Conservation (phyloP, 2,329 filamentous ascomycete genomes). For the Conoideocrella luteorostrata region DNA sequence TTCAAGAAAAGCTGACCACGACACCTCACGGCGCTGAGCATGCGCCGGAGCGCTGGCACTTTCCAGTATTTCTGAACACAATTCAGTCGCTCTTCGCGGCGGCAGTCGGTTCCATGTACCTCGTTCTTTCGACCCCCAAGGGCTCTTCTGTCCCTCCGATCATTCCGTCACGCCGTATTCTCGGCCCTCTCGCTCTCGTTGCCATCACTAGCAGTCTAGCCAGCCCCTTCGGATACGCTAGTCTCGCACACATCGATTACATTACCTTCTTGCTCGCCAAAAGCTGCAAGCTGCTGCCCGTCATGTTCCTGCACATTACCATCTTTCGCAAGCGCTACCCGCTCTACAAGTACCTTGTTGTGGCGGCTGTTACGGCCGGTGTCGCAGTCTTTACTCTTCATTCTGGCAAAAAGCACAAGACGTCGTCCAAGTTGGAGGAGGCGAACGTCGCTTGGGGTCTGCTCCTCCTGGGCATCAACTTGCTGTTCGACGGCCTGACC, state of each 20-base stretch:
- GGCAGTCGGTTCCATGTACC: conserved; percentile 74
- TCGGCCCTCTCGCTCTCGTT: conserved; percentile 75
- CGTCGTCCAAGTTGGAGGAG: conserved; percentile 35
- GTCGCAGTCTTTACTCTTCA: conserved; percentile 95
- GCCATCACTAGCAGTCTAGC: conserved; percentile 83
- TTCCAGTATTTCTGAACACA: conserved; percentile 92
- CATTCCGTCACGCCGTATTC: conserved; percentile 69
- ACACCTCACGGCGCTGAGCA: conserved; percentile 67
- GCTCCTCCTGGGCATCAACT: conserved; percentile 76
- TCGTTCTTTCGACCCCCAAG: conserved; percentile 54
- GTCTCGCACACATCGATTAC: conserved; percentile 90
- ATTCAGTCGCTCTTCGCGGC: conserved; percentile 89
- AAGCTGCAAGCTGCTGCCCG: conserved; percentile 96
- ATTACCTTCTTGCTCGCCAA: conserved; percentile 97
- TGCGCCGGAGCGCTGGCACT: conserved; percentile 75
- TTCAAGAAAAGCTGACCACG: conserved; percentile 96
- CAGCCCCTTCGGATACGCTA: conserved; percentile 92
- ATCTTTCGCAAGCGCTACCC: conserved; percentile 86
- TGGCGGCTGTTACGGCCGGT: conserved; percentile 81
- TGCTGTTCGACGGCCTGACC: conserved; percentile 91
- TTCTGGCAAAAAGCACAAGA: conserved; percentile 52
- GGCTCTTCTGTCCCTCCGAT: conserved; percentile 49
- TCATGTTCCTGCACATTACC: conserved; percentile 94
- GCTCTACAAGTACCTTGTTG: conserved; percentile 92
- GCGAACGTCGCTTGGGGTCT: conserved; percentile 72